Percentiles rank a stretch among this genome's conserved stretches.
These are phyloP conservation scores for Yamadazyma phyllophila DNA, from an alignment of 805 yeast species.

Conservation along the genomic window DNA sequence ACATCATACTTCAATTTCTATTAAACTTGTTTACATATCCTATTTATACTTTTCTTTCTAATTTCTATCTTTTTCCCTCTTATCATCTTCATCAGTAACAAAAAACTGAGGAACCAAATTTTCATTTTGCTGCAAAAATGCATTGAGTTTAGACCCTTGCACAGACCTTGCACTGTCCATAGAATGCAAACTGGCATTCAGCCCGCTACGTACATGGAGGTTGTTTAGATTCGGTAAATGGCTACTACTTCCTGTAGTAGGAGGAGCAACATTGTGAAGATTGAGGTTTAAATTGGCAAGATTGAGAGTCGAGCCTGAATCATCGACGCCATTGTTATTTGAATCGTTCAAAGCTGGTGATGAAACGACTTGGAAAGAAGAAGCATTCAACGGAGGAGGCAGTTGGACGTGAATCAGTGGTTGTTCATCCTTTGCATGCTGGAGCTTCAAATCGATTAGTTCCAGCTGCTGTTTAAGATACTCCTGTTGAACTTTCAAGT, in stretches of 20 bases:
- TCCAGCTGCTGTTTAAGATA: conserved; percentile 37
- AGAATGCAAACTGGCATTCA: conserved; percentile 11
- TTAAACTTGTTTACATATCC: background rate
- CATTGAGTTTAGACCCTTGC: conserved; percentile 11
- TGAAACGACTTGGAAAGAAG: background rate
- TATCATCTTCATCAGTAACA: conserved; percentile 15
- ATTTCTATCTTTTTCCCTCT: background rate
- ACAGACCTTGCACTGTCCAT: conserved; percentile 11
- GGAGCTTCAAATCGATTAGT: conserved; percentile 18
- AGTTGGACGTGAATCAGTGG: conserved; percentile 3
- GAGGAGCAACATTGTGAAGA: background rate
- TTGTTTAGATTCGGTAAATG: background rate
- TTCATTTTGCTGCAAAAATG: conserved; percentile 16
- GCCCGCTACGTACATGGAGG: background rate
- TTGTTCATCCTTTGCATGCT: background rate
- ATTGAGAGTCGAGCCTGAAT: background rate
- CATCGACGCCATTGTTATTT: background rate
- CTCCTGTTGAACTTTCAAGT: conserved; percentile 37
- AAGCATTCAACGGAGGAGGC: background rate
- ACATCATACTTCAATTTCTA: background rate
- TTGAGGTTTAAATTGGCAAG: background rate
- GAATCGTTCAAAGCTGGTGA: background rate
- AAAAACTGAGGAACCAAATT: conserved; percentile 14
- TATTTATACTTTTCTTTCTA: background rate
- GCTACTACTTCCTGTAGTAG: background rate